These are phyloP conservation scores for Pythium aristosporum DNA, from an alignment of 352 stramenopile species.

Conservation along the genomic window DNA sequence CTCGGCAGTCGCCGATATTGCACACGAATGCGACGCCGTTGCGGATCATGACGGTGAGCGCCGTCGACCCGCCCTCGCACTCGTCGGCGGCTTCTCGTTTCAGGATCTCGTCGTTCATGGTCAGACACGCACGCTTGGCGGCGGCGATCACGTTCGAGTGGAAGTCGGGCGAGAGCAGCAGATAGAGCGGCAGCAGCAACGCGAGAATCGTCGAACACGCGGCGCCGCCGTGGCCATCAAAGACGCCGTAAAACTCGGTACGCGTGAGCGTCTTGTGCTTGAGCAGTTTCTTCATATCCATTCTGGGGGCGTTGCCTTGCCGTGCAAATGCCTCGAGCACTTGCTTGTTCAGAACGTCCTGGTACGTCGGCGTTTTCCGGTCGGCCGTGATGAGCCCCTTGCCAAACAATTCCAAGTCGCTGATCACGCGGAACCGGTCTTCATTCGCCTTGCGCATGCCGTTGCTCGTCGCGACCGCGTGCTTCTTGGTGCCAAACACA, in stretches of 20 bases:
- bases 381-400: slow-evolving; percentile 45
- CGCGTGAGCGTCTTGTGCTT: slow-evolving; percentile 31
- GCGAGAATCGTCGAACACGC: slow-evolving; percentile 60
- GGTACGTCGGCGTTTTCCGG: slow-evolving; percentile 29
- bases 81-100: slow-evolving; percentile 44
- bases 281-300: slow-evolving; percentile 40
- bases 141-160: slow-evolving; percentile 39
- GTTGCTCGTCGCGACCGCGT: slow-evolving; percentile 44
- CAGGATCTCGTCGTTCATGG: slow-evolving; percentile 74
- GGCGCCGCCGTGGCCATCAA: slow-evolving; percentile 70
- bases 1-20: slow-evolving; percentile 80
- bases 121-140: slow-evolving; percentile 41
- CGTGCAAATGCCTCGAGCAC: slow-evolving; percentile 53
- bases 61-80: slow-evolving; percentile 61
- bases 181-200: slow-evolving; percentile 65
- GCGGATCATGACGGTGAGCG: slow-evolving; percentile 59
- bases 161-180: slow-evolving; percentile 59
- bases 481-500: slow-evolving; percentile 40
- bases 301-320: slow-evolving; percentile 36
- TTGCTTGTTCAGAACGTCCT: slow-evolving; percentile 31
- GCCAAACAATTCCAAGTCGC: slow-evolving; percentile 61
- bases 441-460: slow-evolving; percentile 58
- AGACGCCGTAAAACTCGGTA: slow-evolving; percentile 75
- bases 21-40: slow-evolving; percentile 47
- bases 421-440: slow-evolving; percentile 71